phyloP scores from a whole-genome alignment of 169 alveolate genomes.

The Plasmodium reichenowi region DNA sequence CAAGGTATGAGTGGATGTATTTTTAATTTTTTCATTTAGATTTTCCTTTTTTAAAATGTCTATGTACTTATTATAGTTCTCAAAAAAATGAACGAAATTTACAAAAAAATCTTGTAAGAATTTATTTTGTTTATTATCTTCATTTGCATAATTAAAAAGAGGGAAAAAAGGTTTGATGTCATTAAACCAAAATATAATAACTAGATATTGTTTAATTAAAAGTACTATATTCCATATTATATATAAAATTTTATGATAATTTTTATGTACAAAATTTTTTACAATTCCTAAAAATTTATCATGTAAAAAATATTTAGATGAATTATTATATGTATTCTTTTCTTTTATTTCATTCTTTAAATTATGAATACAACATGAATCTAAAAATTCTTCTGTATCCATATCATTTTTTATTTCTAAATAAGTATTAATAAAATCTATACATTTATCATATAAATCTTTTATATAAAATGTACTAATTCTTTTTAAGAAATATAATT shows the following conservation, averaged over 20 bases:
- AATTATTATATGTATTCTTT: neutral
- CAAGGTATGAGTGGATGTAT: neutral
- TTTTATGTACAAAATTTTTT: constrained; percentile 20
- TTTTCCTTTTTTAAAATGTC: constrained; percentile 17
- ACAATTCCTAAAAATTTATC: constrained; percentile 73
- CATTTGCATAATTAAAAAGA: constrained; percentile 65
- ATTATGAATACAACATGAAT: constrained; percentile 23
- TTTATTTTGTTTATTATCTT: constrained; percentile 22
- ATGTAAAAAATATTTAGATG: neutral
- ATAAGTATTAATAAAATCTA: constrained; percentile 69
- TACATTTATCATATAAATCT: constrained; percentile 68
- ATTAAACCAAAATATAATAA: constrained; percentile 64
- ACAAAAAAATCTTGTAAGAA: constrained; percentile 59
- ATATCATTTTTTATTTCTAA: constrained; percentile 53
- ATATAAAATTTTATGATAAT: constrained; percentile 46
- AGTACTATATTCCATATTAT: constrained; percentile 66
- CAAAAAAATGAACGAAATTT: constrained; percentile 55
- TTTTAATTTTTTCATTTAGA: neutral
- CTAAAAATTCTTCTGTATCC: constrained; percentile 31
- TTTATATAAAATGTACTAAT: constrained; percentile 36
- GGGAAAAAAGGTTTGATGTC: constrained; percentile 75
- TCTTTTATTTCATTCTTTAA: neutral
- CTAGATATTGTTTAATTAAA: constrained; percentile 59
- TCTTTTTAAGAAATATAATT: constrained; percentile 49
- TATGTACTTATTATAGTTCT: constrained; percentile 65